Percentiles rank a stretch among this genome's conserved stretches.
phyloP scores from a whole-genome alignment of 73 alveolate species.

The Paramecium caudatum region DNA sequence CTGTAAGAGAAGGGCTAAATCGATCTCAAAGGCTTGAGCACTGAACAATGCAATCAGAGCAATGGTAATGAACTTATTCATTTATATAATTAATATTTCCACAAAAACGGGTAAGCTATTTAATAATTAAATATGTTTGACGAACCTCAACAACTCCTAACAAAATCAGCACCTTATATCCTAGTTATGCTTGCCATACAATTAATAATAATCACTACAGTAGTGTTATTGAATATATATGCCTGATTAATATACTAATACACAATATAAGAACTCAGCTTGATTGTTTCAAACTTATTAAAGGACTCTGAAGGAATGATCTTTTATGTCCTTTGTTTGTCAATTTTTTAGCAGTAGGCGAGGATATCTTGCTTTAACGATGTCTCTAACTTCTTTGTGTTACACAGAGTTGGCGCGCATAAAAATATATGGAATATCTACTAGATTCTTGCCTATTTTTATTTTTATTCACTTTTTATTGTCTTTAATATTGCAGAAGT shows the following conservation, averaged over 20 bases:
- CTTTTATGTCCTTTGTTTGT: background rate
- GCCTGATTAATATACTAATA: background rate
- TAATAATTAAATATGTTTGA: too few relatives aligned
- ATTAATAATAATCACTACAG: background rate
- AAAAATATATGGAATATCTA: background rate
- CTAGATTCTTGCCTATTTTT: background rate
- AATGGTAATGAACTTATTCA: slow-evolving; percentile 51
- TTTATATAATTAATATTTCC: slow-evolving; percentile 40
- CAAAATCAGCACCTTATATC: background rate
- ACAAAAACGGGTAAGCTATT: slow-evolving; percentile 52
- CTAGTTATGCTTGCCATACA: background rate
- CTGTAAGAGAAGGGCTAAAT: background rate
- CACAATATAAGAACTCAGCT: background rate
- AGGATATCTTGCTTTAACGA: background rate
- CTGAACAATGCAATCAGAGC: slow-evolving; percentile 17
- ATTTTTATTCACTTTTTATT: background rate
- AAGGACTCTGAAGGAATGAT: background rate
- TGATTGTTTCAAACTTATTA: background rate
- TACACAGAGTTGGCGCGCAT: background rate
- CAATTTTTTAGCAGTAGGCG: background rate
- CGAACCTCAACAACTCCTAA: background rate
- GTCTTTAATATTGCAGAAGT: background rate
- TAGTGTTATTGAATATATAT: slow-evolving; percentile 6
- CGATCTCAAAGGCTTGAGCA: slow-evolving; percentile 27
- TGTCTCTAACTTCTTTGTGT: background rate